Evolutionary conservation across 2,329 filamentous ascomycete genomes (phyloP).

Genomic region (Chalaropsis thielavioides): DNA sequence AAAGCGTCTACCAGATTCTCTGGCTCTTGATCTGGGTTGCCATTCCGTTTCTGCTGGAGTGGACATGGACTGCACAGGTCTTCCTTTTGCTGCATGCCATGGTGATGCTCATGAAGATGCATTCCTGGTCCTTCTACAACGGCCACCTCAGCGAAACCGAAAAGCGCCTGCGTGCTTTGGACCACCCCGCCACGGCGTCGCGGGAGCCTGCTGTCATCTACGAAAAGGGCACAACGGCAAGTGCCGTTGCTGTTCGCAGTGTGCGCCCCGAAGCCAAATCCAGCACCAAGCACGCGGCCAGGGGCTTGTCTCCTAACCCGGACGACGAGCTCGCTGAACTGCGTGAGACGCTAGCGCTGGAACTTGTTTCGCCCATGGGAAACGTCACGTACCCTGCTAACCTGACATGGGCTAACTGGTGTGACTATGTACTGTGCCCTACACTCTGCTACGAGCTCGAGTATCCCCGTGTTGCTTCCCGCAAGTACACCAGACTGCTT

Average conservation of each 20-base stretch:
- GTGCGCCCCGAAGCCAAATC: neutral
- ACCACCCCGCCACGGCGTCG: slow-evolving; percentile 51
- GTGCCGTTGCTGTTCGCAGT: slow-evolving; percentile 22
- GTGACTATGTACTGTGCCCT: slow-evolving; percentile 80
- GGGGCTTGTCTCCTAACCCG: slow-evolving; percentile 20
- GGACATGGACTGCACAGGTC: slow-evolving; percentile 96
- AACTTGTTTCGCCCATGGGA: slow-evolving; percentile 81
- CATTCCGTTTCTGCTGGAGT: slow-evolving; percentile 70
- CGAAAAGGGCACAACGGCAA: slow-evolving; percentile 35
- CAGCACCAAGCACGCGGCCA: slow-evolving; percentile 20
- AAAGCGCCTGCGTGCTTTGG: slow-evolving; percentile 63
- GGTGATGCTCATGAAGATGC: slow-evolving; percentile 95
- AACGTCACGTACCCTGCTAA: slow-evolving; percentile 83
- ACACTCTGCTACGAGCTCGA: slow-evolving; percentile 96
- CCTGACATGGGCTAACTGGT: slow-evolving; percentile 65
- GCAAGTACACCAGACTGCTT: slow-evolving; percentile 66
- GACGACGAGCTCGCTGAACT: slow-evolving; percentile 49
- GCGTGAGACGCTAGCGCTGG: slow-evolving; percentile 74
- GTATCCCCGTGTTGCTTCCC: slow-evolving; percentile 65
- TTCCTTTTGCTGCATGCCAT: slow-evolving; percentile 86
- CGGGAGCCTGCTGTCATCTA: slow-evolving; percentile 63
- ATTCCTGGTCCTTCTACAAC: slow-evolving; percentile 97
- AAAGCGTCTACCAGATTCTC: slow-evolving; percentile 62
- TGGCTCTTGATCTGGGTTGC: slow-evolving; percentile 78
- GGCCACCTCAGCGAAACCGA: slow-evolving; percentile 84